Percentiles rank a stretch among this genome's conserved stretches.
Conservation (phyloP, 2,329 filamentous ascomycete genomes). For the Cadophora gregata region DNA sequence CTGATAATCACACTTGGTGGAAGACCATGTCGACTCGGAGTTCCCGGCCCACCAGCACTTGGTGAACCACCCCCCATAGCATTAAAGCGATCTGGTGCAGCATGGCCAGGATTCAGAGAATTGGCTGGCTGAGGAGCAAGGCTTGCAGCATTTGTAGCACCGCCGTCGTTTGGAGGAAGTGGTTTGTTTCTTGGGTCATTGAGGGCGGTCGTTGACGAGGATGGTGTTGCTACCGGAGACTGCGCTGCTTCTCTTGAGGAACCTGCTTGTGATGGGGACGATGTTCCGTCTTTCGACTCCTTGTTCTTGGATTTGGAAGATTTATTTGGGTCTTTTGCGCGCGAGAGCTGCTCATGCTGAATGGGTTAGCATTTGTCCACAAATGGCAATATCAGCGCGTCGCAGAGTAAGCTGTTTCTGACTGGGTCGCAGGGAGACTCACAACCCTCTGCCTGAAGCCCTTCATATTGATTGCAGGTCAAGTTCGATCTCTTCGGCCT, state of each 20-base stretch:
- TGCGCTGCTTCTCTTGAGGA: slow-evolving; percentile 60
- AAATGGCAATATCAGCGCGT: slow-evolving; percentile 23
- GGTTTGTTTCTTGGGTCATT: slow-evolving; percentile 87
- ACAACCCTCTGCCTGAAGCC: slow-evolving; percentile 97
- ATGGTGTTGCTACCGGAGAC: slow-evolving; percentile 75
- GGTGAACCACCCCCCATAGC: slow-evolving; percentile 46
- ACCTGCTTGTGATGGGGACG: slow-evolving; percentile 68
- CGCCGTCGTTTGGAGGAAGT: slow-evolving; percentile 61
- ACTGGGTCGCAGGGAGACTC: slow-evolving; percentile 51
- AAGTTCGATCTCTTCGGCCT: neutral
- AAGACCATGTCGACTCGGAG: slow-evolving; percentile 68
- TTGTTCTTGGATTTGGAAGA: slow-evolving; percentile 75
- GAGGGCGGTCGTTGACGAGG: slow-evolving; percentile 86
- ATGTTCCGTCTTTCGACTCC: slow-evolving; percentile 75
- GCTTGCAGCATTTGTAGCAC: slow-evolving; percentile 32
- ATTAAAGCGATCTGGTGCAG: slow-evolving; percentile 51
- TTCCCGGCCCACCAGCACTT: slow-evolving; percentile 56
- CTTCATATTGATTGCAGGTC: slow-evolving; percentile 74
- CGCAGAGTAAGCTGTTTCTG: slow-evolving; percentile 6
- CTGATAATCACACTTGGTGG: slow-evolving; percentile 93
- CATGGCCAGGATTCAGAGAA: slow-evolving; percentile 40
- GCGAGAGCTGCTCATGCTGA: slow-evolving; percentile 83
- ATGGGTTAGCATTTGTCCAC: slow-evolving; percentile 51
- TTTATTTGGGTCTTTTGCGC: slow-evolving; percentile 85
- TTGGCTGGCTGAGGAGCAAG: slow-evolving; percentile 42